Evolutionary conservation across 805 yeast genomes (phyloP).

Genomic region (Saccharomycopsis fodiens): DNA sequence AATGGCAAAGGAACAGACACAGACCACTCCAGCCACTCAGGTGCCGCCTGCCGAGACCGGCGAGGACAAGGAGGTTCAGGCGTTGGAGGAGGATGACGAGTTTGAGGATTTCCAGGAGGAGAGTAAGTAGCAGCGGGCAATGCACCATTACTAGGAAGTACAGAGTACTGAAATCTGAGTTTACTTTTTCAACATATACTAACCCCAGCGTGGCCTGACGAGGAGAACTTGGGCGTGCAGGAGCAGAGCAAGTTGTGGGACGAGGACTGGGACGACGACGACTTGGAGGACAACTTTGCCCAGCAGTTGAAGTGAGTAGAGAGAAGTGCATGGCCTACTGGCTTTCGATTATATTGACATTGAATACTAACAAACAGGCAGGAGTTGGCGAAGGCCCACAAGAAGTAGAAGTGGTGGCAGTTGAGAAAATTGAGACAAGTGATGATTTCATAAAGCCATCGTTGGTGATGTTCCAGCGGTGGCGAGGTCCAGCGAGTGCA

Average conservation of each 20-base stretch:
- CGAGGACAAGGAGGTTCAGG: constrained; percentile 35
- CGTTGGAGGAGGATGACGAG: constrained; percentile 93
- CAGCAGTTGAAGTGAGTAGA: constrained; percentile 57
- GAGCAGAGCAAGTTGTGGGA: constrained; percentile 75
- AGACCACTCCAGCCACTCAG: constrained; percentile 4
- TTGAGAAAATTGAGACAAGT: neutral
- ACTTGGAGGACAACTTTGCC: constrained; percentile 84
- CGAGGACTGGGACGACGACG: constrained; percentile 97
- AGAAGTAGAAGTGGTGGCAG: neutral
- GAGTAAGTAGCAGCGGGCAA: too few species aligned
- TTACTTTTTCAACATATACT: neutral
- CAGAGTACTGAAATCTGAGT: too few species aligned
- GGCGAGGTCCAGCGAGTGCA: too few species aligned
- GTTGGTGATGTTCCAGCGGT: too few species aligned
- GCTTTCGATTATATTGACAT: neutral
- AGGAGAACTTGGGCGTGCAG: constrained; percentile 43
- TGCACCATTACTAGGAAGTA: neutral
- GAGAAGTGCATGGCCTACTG: too few species aligned
- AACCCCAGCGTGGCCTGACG: constrained; percentile 56
- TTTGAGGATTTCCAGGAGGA: constrained; percentile 95
- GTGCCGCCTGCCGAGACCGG: neutral
- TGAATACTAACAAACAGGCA: constrained; percentile 3
- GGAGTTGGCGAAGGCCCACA: constrained; percentile 18
- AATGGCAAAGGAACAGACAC: constrained; percentile 16
- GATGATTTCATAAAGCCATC: too few species aligned